Conservation (phyloP, 2,329 filamentous ascomycete species). For the Pseudocercospora fijiensis region DNA sequence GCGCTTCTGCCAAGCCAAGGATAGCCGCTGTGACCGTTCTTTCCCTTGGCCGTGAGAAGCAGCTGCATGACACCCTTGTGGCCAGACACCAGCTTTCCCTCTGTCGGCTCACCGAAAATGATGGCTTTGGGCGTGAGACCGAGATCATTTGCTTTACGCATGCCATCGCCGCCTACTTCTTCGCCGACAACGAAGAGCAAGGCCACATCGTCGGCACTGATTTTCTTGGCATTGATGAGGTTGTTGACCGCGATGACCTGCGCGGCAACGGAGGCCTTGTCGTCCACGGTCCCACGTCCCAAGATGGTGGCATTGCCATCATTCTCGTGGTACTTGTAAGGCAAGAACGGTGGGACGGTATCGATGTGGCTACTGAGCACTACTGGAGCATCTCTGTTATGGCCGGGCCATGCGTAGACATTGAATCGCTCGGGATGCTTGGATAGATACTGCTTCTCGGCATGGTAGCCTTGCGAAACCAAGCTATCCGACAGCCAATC, state of each 20-base stretch:
- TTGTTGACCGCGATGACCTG: constrained; percentile 67
- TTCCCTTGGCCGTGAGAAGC: constrained; percentile 66
- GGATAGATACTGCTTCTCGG: constrained; percentile 58
- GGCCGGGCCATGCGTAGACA: constrained; percentile 65
- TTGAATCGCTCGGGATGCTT: constrained; percentile 62
- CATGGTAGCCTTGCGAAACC: constrained; percentile 57
- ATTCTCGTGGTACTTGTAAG: constrained; percentile 57
- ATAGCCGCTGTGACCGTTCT: constrained; percentile 86
- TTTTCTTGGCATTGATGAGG: constrained; percentile 45
- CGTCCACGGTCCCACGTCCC: constrained; percentile 71
- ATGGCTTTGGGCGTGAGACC: constrained; percentile 58
- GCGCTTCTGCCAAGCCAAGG: constrained; percentile 86
- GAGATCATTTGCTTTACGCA: constrained; percentile 58
- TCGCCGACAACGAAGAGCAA: constrained; percentile 74
- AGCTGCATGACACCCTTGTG: constrained; percentile 84
- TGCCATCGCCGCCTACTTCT: constrained; percentile 77
- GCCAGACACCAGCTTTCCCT: constrained; percentile 79
- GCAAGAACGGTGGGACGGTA: constrained; percentile 69
- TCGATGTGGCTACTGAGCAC: constrained; percentile 83
- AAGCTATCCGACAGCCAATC: constrained; percentile 69
- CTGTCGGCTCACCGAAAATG: constrained; percentile 92
- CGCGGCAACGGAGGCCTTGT: constrained; percentile 61
- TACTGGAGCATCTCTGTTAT: constrained; percentile 55
- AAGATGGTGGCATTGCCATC: constrained; percentile 42
- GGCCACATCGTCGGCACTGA: constrained; percentile 47